These are phyloP conservation scores for Dendrocalamus sinicus DNA, from an alignment of 176 grass and related monocot species.

Conservation along the genomic window DNA sequence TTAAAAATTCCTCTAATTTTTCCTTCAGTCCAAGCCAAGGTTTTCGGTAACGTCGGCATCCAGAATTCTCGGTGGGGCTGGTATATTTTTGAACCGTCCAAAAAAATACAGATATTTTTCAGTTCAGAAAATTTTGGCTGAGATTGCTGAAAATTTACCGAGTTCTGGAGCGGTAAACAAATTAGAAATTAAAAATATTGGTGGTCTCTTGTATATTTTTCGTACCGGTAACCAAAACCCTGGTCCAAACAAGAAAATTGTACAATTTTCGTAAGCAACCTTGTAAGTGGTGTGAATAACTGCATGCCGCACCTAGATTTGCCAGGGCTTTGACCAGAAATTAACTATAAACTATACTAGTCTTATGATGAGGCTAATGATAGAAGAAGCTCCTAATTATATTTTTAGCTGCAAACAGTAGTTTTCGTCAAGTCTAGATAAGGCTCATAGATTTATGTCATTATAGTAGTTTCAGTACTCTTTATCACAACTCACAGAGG, in stretches of 20 bases:
- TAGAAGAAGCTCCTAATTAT: not conserved
- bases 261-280: not conserved
- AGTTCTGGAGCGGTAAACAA: too few species aligned
- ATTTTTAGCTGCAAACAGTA: not conserved
- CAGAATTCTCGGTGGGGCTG: too few species aligned
- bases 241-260: not conserved
- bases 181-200: too few species aligned
- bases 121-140: too few species aligned
- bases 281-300: not conserved
- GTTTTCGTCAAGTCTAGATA: not conserved
- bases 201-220: too few species aligned
- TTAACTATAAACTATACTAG: not conserved
- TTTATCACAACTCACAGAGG: conserved; percentile 35
- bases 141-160: too few species aligned
- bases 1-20: not conserved
- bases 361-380: not conserved
- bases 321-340: not conserved
- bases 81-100: too few species aligned
- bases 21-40: not conserved
- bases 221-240: too few species aligned
- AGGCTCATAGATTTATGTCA: not conserved
- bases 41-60: too few species aligned
- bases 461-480: not conserved
- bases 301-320: not conserved
- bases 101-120: too few species aligned